These are phyloP conservation scores for Moesziomyces antarcticus DNA, from an alignment of 1,284 basidiomycete genomes.

Conservation along the genomic window DNA sequence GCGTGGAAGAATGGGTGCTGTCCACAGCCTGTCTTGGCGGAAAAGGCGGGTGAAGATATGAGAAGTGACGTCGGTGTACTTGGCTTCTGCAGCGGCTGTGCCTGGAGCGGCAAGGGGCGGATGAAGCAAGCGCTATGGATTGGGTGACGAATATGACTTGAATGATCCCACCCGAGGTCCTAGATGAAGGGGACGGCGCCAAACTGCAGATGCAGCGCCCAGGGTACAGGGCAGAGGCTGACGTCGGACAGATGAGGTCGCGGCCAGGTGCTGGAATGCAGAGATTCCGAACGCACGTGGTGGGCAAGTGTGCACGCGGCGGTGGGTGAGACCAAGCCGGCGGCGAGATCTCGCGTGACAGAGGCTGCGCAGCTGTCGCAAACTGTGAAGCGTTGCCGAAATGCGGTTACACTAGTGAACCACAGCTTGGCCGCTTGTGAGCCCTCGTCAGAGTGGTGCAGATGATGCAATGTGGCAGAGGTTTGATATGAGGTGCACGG, in stretches of 20 bases:
- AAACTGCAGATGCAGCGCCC: neutral
- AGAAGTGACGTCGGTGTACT: neutral
- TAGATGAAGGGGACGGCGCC: neutral
- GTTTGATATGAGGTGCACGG: no score
- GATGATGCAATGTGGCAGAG: no score
- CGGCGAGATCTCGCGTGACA: no score
- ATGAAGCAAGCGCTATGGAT: neutral
- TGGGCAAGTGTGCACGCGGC: no score
- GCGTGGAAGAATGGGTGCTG: neutral
- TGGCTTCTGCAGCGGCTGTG: neutral
- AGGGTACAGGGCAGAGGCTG: neutral
- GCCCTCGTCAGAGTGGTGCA: no score
- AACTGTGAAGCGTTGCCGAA: no score
- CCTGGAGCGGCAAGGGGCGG: neutral
- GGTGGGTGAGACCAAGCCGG: no score
- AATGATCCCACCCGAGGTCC: neutral
- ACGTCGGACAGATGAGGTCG: neutral
- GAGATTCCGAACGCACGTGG: neutral
- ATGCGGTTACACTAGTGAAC: no score
- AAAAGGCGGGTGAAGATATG: neutral
- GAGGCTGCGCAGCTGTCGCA: no score
- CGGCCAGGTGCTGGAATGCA: neutral
- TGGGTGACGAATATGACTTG: neutral
- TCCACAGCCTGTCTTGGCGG: neutral
- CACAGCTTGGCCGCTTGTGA: no score